phyloP scores from a whole-genome alignment of 192 early-diverging fungal species.

The Ambispora gerdemannii region DNA sequence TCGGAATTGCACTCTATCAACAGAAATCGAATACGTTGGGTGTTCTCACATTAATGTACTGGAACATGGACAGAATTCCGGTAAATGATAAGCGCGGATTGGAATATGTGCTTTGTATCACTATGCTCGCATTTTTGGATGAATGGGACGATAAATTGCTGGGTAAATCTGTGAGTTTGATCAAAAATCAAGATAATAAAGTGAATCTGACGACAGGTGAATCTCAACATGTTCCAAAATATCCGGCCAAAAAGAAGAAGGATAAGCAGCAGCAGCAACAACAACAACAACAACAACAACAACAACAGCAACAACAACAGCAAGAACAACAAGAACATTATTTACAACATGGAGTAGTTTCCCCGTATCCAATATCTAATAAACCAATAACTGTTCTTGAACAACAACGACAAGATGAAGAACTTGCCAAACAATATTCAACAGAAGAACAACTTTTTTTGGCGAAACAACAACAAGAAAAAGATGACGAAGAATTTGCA shows the following conservation, averaged over 20 bases:
- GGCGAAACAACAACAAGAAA: slow-evolving; percentile 13
- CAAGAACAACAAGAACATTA: neutral
- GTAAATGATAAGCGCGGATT: slow-evolving; percentile 14
- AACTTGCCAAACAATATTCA: neutral
- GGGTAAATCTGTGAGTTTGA: neutral
- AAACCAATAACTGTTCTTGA: too few relatives aligned
- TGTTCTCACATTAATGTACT: slow-evolving; percentile 10
- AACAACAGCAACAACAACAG: neutral
- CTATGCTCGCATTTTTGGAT: slow-evolving; percentile 25
- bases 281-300: slow-evolving; percentile 1
- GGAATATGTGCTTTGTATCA: slow-evolving; percentile 17
- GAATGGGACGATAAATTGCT: slow-evolving; percentile 6
- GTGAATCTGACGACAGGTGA: neutral
- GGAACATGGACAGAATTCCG: slow-evolving; percentile 18
- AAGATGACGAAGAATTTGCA: slow-evolving; percentile 21
- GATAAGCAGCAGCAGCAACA: neutral
- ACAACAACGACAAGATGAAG: slow-evolving; percentile 3
- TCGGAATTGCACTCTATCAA: slow-evolving; percentile 4
- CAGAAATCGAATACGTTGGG: slow-evolving; percentile 9
- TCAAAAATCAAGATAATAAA: neutral
- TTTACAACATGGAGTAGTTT: too few relatives aligned
- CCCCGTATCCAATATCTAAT: too few relatives aligned
- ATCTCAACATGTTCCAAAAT: neutral
- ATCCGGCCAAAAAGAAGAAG: neutral
- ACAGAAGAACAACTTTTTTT: neutral